These are phyloP conservation scores for Nepenthes gracilis DNA, from an alignment of 148 eudicot species.

Conservation along the genomic window DNA sequence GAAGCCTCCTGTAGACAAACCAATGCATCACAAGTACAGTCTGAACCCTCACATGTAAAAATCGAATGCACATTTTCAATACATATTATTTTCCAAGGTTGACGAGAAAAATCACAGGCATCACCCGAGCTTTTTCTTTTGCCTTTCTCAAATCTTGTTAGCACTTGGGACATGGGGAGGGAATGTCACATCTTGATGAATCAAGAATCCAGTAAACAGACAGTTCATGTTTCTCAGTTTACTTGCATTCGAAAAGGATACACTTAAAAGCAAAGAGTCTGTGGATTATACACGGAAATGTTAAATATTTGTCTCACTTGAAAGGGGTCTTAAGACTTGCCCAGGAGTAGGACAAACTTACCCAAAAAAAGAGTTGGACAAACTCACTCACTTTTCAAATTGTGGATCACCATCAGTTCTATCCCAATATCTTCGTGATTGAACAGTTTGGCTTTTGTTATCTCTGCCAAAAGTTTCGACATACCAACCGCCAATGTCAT, in stretches of 20 bases:
- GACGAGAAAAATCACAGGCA: too few species aligned
- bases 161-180: too few species aligned
- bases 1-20: constrained; percentile 63
- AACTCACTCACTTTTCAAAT: constrained; percentile 55
- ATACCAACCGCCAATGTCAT: constrained; percentile 98
- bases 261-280: too few species aligned
- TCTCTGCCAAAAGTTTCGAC: constrained; percentile 86
- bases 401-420: constrained; percentile 33
- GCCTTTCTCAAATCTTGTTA: too few species aligned
- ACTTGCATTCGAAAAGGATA: too few species aligned
- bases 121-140: too few species aligned
- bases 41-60: not conserved
- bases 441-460: constrained; percentile 52
- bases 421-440: constrained; percentile 80
- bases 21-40: not conserved
- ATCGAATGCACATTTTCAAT: not conserved
- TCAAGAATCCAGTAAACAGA: too few species aligned
- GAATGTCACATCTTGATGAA: too few species aligned
- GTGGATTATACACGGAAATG: not conserved
- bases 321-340: not conserved
- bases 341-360: not conserved
- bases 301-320: not conserved
- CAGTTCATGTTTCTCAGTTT: too few species aligned
- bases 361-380: too few species aligned
- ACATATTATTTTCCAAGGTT: not conserved